Percentiles rank a stretch among this genome's conserved stretches.
These are phyloP conservation scores for Fusarium foetens DNA, from an alignment of 2,329 filamentous ascomycete genomes.

Conservation along the genomic window DNA sequence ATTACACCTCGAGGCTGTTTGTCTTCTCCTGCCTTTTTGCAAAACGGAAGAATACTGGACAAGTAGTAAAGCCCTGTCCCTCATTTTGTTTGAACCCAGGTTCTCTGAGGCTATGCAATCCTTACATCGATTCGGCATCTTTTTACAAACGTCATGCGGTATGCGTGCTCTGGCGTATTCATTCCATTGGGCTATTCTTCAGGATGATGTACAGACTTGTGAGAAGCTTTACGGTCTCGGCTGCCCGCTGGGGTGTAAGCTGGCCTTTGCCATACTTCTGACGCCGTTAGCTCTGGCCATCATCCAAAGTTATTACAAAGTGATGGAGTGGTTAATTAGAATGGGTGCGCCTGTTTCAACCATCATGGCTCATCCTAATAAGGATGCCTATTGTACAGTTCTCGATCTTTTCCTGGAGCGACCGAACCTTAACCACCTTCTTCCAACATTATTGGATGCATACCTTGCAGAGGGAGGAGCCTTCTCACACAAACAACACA, in stretches of 20 bases:
- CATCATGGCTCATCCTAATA: neutral
- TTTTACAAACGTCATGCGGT: neutral
- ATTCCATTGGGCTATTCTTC: neutral
- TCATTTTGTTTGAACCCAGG: neutral
- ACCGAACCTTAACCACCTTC: neutral
- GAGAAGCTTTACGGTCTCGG: neutral
- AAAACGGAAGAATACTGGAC: neutral
- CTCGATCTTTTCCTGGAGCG: neutral
- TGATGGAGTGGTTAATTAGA: neutral
- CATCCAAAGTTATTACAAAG: neutral
- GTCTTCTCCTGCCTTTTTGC: neutral
- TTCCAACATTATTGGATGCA: neutral
- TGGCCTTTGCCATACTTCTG: rapidly evolving
- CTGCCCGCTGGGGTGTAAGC: neutral
- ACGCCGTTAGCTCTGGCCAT: neutral
- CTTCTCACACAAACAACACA: neutral
- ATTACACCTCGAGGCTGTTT: neutral
- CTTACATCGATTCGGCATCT: neutral
- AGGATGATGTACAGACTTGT: neutral
- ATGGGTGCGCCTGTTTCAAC: neutral
- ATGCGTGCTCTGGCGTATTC: neutral
- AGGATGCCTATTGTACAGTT: neutral
- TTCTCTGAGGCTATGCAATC: neutral
- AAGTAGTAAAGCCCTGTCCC: neutral
- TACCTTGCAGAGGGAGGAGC: neutral